Percentiles rank a stretch among this genome's conserved stretches.
These are phyloP conservation scores for Dipodascus albidus DNA, from an alignment of 805 yeast genomes.

Conservation along the genomic window DNA sequence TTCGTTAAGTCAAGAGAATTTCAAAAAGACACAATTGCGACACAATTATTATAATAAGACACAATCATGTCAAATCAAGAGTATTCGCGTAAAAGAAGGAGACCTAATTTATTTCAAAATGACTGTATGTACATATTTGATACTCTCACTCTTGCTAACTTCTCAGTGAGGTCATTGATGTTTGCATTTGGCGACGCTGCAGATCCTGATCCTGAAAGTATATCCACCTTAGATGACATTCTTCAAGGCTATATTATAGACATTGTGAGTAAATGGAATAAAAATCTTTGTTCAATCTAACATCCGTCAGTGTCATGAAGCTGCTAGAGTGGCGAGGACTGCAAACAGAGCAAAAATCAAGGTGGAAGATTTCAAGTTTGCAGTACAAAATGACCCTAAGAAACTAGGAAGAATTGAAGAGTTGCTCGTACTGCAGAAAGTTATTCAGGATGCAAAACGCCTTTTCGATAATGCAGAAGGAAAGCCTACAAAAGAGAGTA, in stretches of 20 bases:
- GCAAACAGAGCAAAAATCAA: constrained; percentile 50
- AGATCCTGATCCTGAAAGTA: constrained; percentile 56
- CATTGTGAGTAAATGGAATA: constrained; percentile 24
- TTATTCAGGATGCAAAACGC: constrained; percentile 54
- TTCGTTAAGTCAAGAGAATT: too few relatives aligned
- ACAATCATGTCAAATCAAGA: background rate
- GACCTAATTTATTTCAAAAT: background rate
- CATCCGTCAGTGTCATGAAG: constrained; percentile 34
- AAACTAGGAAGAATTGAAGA: constrained; percentile 64
- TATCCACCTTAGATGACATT: constrained; percentile 55
- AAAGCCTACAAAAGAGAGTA: constrained; percentile 23
- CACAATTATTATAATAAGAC: too few relatives aligned
- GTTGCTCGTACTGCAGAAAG: constrained; percentile 45
- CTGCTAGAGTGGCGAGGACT: constrained; percentile 37
- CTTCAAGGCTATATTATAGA: constrained; percentile 52
- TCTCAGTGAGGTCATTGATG: constrained; percentile 38
- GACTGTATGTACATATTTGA: too few relatives aligned
- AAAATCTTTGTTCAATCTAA: background rate
- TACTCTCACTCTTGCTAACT: constrained; percentile 22
- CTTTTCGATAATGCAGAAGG: constrained; percentile 56
- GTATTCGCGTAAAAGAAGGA: background rate
- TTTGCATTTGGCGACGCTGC: constrained; percentile 66
- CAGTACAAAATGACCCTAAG: constrained; percentile 50
- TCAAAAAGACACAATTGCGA: too few relatives aligned
- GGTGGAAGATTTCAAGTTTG: constrained; percentile 64